Conservation (phyloP, 768 basidiomycete genomes). For the Termitomyces sp. region DNA sequence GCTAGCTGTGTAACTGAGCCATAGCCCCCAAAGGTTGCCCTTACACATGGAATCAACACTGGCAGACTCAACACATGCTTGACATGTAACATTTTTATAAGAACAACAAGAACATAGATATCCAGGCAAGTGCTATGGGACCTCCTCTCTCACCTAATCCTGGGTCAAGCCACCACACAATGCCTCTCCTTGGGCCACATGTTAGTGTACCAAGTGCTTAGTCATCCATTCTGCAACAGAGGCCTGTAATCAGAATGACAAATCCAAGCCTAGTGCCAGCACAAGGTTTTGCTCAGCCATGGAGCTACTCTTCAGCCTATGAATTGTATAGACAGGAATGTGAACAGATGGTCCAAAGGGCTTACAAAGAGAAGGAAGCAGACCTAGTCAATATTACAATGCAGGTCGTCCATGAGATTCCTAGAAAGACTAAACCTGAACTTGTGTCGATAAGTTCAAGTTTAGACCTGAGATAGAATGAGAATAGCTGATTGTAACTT, state of each 20-base stretch:
- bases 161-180: background rate
- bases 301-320: background rate
- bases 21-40: no score
- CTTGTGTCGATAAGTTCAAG: background rate
- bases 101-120: background rate
- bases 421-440: background rate
- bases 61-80: background rate
- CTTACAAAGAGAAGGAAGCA: background rate
- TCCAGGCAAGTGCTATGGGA: background rate
- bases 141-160: background rate
- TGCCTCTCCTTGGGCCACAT: background rate
- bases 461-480: no score
- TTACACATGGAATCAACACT: no score
- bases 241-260: background rate
- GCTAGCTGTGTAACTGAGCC: no score
- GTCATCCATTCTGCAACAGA: background rate
- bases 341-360: background rate
- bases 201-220: background rate
- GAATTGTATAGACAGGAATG: background rate
- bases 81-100: background rate
- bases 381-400: background rate
- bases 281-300: background rate
- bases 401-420: background rate
- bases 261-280: background rate
- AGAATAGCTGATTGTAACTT: no score